These are phyloP conservation scores for Guillardia theta DNA, from an alignment of 78 protist species.

Conservation along the genomic window DNA sequence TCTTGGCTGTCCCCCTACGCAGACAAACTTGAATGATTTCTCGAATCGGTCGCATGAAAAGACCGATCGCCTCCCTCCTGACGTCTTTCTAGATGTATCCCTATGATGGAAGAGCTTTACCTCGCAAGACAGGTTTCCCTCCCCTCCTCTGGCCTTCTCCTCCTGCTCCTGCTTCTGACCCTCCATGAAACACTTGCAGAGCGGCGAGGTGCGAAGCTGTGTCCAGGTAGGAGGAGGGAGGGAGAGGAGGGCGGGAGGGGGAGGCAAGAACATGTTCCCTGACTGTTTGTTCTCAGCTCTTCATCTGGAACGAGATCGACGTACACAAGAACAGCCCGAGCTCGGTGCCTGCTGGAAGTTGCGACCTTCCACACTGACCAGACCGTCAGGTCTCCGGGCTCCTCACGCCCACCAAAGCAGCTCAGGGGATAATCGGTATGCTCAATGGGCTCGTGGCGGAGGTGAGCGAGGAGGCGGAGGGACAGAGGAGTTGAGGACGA, in stretches of 20 bases:
- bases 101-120: background rate
- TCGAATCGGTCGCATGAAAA: too few species aligned
- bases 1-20: background rate
- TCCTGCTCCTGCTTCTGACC: too few species aligned
- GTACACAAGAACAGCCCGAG: background rate
- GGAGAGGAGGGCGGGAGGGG: too few species aligned
- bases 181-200: too few species aligned
- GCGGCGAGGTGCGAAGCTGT: too few species aligned
- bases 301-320: slow-evolving; percentile 10
- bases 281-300: background rate
- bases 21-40: background rate
- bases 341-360: background rate
- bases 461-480: background rate
- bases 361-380: too few species aligned
- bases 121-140: too few species aligned
- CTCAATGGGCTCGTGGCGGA: background rate
- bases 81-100: too few species aligned
- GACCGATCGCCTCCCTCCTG: too few species aligned
- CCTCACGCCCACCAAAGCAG: background rate
- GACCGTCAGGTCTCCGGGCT: background rate
- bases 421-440: background rate
- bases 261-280: too few species aligned
- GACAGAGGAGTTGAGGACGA: background rate
- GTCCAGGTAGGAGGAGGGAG: too few species aligned
- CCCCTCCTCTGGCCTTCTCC: too few species aligned